Evolutionary conservation across 495 filamentous ascomycete species (phyloP).

Genomic region (Aspergillus coremiiformis): DNA sequence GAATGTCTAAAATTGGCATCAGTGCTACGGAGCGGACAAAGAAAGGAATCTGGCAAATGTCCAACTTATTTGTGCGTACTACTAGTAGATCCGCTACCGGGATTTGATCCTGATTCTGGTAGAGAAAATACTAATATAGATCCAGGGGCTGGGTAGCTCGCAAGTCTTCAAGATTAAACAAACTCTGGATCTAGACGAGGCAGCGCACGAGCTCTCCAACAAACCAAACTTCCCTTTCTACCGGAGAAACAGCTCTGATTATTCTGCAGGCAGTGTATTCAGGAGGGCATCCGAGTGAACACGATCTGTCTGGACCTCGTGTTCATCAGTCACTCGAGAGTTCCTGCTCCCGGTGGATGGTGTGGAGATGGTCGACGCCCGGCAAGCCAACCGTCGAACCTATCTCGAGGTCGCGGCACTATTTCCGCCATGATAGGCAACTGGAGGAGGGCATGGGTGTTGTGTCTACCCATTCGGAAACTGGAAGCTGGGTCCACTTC

Average conservation of each 20-base stretch:
- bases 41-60: too few species aligned
- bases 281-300: constrained; percentile 16
- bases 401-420: constrained; percentile 9
- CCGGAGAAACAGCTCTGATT: background rate
- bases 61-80: too few species aligned
- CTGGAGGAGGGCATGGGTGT: constrained; percentile 20
- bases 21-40: too few species aligned
- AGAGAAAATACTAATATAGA: too few species aligned
- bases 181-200: too few species aligned
- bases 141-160: too few species aligned
- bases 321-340: constrained; percentile 7
- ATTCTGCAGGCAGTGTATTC: background rate
- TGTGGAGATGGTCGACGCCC: constrained; percentile 9
- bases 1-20: too few species aligned
- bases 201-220: background rate
- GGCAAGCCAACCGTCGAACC: constrained; percentile 7
- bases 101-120: too few species aligned
- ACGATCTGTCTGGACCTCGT: constrained; percentile 17
- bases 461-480: too few species aligned
- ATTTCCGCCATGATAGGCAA: constrained; percentile 18
- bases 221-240: background rate
- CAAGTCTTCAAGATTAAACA: too few species aligned
- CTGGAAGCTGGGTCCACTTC: too few species aligned
- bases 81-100: too few species aligned
- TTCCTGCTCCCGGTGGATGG: constrained; percentile 7